These are phyloP conservation scores for Cenchrus purpureus DNA, from an alignment of 176 grass and related monocot genomes.

Conservation along the genomic window DNA sequence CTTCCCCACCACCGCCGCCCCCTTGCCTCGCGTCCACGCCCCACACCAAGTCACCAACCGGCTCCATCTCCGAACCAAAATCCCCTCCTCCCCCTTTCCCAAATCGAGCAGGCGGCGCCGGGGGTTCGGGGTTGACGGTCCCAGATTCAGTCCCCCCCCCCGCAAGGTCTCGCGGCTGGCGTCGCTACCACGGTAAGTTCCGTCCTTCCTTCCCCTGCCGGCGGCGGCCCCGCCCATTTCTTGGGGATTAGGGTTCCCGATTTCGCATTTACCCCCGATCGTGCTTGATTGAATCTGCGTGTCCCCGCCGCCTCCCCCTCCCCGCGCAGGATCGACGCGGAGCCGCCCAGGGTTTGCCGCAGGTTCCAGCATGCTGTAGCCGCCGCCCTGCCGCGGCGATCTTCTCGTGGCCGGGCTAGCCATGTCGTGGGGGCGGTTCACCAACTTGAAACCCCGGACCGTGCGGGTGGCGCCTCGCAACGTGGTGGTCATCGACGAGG, in stretches of 20 bases:
- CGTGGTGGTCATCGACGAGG: constrained; percentile 50
- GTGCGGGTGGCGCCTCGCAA: neutral
- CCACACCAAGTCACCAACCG: neutral
- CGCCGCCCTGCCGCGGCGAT: constrained; percentile 16
- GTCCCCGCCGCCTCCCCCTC: neutral
- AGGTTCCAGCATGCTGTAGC: constrained; percentile 10
- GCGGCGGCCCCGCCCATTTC: constrained; percentile 1
- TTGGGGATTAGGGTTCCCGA: constrained; percentile 34
- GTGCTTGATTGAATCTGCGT: neutral
- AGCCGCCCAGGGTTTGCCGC: neutral
- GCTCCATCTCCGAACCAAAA: neutral
- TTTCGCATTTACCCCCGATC: neutral
- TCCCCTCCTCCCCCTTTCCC: neutral
- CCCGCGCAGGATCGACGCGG: constrained; percentile 33
- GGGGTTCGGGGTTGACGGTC: neutral
- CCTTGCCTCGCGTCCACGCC: neutral
- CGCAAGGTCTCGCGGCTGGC: neutral
- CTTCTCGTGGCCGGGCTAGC: neutral
- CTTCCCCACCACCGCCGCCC: neutral
- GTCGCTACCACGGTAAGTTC: constrained; percentile 8
- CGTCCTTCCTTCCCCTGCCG: neutral
- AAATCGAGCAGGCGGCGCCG: neutral
- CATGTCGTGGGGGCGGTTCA: constrained; percentile 49
- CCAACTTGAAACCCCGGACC: neutral
- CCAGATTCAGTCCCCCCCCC: neutral